These are phyloP conservation scores for Metschnikowia rubicola DNA, from an alignment of 805 yeast genomes.

Conservation along the genomic window DNA sequence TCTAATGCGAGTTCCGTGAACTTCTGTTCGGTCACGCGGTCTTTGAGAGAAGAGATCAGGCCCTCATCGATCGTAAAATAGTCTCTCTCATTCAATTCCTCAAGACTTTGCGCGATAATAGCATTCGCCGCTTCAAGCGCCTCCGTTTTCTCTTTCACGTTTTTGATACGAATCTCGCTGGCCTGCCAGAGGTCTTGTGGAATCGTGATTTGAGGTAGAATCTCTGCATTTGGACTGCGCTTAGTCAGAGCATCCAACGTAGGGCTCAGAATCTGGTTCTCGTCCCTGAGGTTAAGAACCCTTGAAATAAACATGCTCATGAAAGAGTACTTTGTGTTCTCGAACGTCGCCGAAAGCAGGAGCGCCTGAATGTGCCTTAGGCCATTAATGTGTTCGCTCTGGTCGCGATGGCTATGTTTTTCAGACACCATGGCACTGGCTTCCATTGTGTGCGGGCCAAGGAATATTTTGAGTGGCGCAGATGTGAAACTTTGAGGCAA, in stretches of 20 bases:
- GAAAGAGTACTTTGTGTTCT: constrained; percentile 25
- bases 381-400: neutral
- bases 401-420: neutral
- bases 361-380: constrained; percentile 20
- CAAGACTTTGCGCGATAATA: constrained; percentile 19
- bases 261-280: constrained; percentile 13
- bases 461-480: no score
- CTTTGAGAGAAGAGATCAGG: constrained; percentile 28
- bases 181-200: constrained; percentile 39
- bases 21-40: constrained; percentile 31
- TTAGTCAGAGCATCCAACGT: neutral
- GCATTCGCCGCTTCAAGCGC: constrained; percentile 32
- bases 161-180: constrained; percentile 28
- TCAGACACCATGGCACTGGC: neutral
- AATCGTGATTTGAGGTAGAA: constrained; percentile 31
- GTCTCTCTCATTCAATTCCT: constrained; percentile 16
- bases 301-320: constrained; percentile 25
- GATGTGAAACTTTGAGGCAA: no score
- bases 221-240: constrained; percentile 17
- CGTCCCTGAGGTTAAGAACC: constrained; percentile 23
- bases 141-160: constrained; percentile 30
- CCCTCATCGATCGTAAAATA: constrained; percentile 24
- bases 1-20: constrained; percentile 17
- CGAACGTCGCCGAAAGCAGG: constrained; percentile 26
- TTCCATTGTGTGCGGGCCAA: neutral